Conservation (phyloP, 148 eudicot genomes). For the Rhododendron ovatum region DNA sequence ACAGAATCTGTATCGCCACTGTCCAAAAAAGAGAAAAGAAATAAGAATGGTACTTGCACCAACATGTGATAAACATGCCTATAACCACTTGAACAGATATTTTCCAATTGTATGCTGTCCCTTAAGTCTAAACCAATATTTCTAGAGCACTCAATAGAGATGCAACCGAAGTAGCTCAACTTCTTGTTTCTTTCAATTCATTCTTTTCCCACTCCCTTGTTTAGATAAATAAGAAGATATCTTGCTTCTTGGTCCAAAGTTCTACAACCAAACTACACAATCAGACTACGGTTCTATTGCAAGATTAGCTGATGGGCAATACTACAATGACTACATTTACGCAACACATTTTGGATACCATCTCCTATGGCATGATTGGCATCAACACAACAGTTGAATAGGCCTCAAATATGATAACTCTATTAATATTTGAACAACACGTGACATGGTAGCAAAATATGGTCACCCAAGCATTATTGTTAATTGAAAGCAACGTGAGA, state of each 20-base stretch:
- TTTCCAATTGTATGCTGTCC: not conserved
- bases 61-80: not conserved
- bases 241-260: not conserved
- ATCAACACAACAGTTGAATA: not conserved
- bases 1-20: slow-evolving; percentile 96
- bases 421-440: not conserved
- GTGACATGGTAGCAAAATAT: not conserved
- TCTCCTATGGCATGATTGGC: not conserved
- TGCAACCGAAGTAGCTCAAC: not conserved
- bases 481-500: not conserved
- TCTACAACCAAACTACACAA: not conserved
- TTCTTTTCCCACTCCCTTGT: not conserved
- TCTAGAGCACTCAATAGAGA: not conserved
- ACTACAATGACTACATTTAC: not conserved
- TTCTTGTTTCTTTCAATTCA: not conserved
- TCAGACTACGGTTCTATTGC: not conserved
- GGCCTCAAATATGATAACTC: not conserved
- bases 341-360: not conserved
- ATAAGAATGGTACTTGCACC: not conserved
- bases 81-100: not conserved
- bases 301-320: not conserved
- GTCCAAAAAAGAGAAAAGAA: slow-evolving; percentile 13
- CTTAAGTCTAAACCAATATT: not conserved
- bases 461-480: not conserved
- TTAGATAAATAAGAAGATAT: not conserved